Evolutionary conservation across 2,329 filamentous ascomycete species (phyloP), one percentile per base, ranked within the genome.

Genomic region (Phialocephala subalpina): DNA sequence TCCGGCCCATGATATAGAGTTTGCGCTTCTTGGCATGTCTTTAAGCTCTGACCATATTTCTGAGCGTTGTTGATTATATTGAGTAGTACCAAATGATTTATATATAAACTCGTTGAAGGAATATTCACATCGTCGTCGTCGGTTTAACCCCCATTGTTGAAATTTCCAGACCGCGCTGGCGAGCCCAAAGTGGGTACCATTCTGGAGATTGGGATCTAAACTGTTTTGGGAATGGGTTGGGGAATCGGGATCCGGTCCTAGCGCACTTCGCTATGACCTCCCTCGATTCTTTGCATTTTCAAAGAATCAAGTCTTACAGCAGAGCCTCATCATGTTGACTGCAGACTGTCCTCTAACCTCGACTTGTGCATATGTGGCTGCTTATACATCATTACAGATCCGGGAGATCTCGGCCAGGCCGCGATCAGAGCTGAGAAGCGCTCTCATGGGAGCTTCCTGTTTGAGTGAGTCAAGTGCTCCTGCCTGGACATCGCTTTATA

Each of bases 1-100:
- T 6, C 7, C 60, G 69, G 18, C 67, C 65, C 66, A 53, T 49
- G 45, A 18, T 29, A 16, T 29, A 6, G 7, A 42, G n/a, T 25
- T 12, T 49, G 45, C 6, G n/a, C 14, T 49, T n/a, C 45, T 49
- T 18, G n/a, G 5, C 45, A 49, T 49, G n/a, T 49, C 11, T 22
- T n/a, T 25, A 25, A 49, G 45, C 40, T 42, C 40, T 42, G 16
- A 16, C 40, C 16, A 42, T 42, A 16, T 18, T 42, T 42, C 40
- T 18, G 40, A 42, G 40, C 40, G 16, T 42, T 6, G 40, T 42
- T 6, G 14, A 6, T n/a, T 18, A 6, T 9, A 22, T 25, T 3
- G 9, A 20, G 9, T 25, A 49, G 12, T 42, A n/a, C 38, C 38
- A 49, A n/a, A 49, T 25, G 20, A 49, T 25, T 49, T 20, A 25